Evolutionary conservation across 352 stramenopile genomes (phyloP).

Genomic region (Elongisporangium prolatum): DNA sequence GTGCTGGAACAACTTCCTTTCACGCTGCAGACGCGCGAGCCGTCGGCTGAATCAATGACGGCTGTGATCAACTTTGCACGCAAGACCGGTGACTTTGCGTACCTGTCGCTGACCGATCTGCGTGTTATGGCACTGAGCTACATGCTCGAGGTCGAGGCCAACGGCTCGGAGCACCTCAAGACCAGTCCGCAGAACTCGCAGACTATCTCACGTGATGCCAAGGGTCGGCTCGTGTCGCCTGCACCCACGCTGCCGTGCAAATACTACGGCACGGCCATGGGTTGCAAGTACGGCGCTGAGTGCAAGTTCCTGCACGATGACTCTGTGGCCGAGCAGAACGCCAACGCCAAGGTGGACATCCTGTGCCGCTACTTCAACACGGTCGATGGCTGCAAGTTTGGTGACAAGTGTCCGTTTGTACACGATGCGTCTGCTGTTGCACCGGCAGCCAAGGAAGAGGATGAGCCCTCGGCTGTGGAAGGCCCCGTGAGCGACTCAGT

Average conservation of each 20-base stretch:
- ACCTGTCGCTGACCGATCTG: slow-evolving; percentile 82
- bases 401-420: slow-evolving; percentile 65
- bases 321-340: slow-evolving; percentile 20
- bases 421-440: slow-evolving; percentile 15
- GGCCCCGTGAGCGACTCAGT: slow-evolving; percentile 46
- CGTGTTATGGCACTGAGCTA: slow-evolving; percentile 87
- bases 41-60: slow-evolving; percentile 72
- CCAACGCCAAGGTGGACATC: slow-evolving; percentile 62
- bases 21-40: slow-evolving; percentile 71
- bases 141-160: slow-evolving; percentile 76
- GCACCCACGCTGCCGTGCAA: slow-evolving; percentile 66
- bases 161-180: slow-evolving; percentile 63
- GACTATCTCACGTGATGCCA: slow-evolving; percentile 59
- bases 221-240: slow-evolving; percentile 58
- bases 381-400: slow-evolving; percentile 64
- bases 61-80: slow-evolving; percentile 79
- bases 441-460: slow-evolving; percentile 21
- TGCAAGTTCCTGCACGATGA: slow-evolving; percentile 82
- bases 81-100: slow-evolving; percentile 84
- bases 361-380: slow-evolving; percentile 77
- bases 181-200: slow-evolving; percentile 62
- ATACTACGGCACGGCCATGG: slow-evolving; percentile 70
- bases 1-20: slow-evolving; percentile 74
- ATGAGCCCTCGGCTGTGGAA: slow-evolving; percentile 14
- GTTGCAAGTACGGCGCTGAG: slow-evolving; percentile 75